phyloP scores from a whole-genome alignment of 1,139 yeast species.

The Nakaseomyces uthaithaninus region DNA sequence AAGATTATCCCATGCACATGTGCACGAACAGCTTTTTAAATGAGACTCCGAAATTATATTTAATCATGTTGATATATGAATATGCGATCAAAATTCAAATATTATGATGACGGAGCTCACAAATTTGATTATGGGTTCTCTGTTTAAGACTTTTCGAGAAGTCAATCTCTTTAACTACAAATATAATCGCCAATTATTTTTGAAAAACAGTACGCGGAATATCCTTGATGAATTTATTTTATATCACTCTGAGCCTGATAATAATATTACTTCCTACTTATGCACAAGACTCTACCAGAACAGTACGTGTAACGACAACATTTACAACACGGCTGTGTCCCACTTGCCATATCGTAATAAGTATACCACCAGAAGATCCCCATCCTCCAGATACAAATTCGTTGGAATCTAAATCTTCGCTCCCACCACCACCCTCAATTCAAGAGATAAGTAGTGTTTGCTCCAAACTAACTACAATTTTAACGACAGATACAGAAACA shows the following conservation, averaged over 20 bases:
- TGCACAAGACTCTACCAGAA: not conserved
- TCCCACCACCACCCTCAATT: not conserved
- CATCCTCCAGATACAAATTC: not conserved
- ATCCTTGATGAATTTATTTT: not conserved
- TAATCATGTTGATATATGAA: too few relatives aligned
- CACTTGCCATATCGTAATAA: not conserved
- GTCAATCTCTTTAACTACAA: too few relatives aligned
- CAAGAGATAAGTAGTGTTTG: not conserved
- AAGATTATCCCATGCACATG: too few relatives aligned
- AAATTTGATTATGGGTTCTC: too few relatives aligned
- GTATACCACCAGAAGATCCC: not conserved
- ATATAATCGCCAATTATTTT: not conserved
- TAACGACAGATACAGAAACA: conserved; percentile 3
- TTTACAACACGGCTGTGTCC: not conserved
- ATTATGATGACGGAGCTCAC: too few relatives aligned
- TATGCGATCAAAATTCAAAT: too few relatives aligned
- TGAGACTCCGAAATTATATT: too few relatives aligned
- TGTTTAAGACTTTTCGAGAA: too few relatives aligned
- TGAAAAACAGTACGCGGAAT: not conserved
- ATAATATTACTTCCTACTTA: not conserved
- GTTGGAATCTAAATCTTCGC: not conserved
- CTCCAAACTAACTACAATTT: not conserved
- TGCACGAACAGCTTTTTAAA: too few relatives aligned
- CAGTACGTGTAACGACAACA: not conserved
- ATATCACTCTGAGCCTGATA: not conserved